phyloP scores from a whole-genome alignment of 306 rosid genomes.

The Geum urbanum region DNA sequence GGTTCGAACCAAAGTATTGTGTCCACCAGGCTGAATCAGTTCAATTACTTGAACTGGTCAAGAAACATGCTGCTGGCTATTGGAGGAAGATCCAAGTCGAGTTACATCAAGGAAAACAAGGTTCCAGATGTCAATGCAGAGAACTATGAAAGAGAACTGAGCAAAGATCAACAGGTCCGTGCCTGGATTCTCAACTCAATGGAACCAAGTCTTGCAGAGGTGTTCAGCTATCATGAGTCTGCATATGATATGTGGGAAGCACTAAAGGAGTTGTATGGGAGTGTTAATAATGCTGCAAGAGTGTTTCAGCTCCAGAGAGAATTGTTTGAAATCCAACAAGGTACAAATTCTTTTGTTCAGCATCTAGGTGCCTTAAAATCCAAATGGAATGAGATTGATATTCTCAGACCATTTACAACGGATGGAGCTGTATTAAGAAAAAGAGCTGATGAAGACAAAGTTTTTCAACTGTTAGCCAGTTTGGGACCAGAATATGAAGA shows the following conservation, averaged over 20 bases:
- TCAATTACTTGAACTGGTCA: background rate
- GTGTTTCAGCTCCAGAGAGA: slow-evolving; percentile 7
- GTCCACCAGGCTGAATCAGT: background rate
- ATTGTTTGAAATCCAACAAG: slow-evolving; percentile 3
- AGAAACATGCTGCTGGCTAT: background rate
- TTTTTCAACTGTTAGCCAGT: background rate
- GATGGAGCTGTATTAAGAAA: background rate
- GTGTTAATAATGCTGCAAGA: background rate
- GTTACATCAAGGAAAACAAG: background rate
- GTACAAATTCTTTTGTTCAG: background rate
- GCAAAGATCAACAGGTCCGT: background rate
- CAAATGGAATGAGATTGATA: slow-evolving; percentile 9
- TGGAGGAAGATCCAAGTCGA: background rate
- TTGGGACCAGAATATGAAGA: background rate
- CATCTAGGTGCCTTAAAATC: slow-evolving; percentile 1
- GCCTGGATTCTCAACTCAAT: background rate
- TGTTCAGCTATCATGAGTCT: background rate
- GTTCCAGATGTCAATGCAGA: background rate
- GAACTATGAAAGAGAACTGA: background rate
- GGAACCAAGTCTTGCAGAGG: background rate
- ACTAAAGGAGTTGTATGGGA: background rate
- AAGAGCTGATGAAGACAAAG: background rate
- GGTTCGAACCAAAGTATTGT: background rate
- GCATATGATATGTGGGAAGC: background rate
- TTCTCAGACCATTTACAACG: background rate